These are phyloP conservation scores for Heritiera littoralis DNA, from an alignment of 345 rosid genomes.

Conservation along the genomic window DNA sequence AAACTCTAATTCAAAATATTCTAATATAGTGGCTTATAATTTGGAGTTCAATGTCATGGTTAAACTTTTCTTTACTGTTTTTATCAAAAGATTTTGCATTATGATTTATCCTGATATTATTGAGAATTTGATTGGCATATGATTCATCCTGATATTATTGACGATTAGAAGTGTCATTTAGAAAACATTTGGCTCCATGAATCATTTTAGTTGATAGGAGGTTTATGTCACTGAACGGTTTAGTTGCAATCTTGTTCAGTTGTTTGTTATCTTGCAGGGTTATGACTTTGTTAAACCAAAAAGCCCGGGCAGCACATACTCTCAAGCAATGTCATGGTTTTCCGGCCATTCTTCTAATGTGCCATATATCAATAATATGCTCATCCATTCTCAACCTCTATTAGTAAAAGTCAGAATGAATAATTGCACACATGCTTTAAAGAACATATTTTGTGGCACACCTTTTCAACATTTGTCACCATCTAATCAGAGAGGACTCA, in stretches of 20 bases:
- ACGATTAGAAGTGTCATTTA: not conserved
- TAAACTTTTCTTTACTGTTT: not conserved
- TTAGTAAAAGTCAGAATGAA: constrained; percentile 33
- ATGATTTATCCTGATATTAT: not conserved
- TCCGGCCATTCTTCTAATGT: constrained; percentile 33
- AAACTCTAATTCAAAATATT: not conserved
- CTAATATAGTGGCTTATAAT: not conserved
- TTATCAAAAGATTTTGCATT: not conserved
- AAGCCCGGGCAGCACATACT: constrained; percentile 28
- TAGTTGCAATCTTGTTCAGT: constrained; percentile 17
- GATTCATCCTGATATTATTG: not conserved
- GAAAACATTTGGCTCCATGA: not conserved
- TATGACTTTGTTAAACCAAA: constrained; percentile 46
- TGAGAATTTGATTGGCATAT: not conserved
- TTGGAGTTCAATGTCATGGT: not conserved
- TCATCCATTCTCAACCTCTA: constrained; percentile 23
- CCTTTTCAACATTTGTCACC: constrained; percentile 32
- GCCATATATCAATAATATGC: constrained; percentile 28
- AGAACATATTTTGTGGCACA: constrained; percentile 33
- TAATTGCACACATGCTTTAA: constrained; percentile 34
- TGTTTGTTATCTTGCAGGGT: constrained; percentile 45
- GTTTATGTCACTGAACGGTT: constrained; percentile 4
- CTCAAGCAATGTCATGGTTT: constrained; percentile 31
- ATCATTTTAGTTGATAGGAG: not conserved
- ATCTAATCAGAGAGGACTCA: constrained; percentile 34